Conservation (phyloP, 805 yeast genomes). For the Myxozyma nipponensis region DNA sequence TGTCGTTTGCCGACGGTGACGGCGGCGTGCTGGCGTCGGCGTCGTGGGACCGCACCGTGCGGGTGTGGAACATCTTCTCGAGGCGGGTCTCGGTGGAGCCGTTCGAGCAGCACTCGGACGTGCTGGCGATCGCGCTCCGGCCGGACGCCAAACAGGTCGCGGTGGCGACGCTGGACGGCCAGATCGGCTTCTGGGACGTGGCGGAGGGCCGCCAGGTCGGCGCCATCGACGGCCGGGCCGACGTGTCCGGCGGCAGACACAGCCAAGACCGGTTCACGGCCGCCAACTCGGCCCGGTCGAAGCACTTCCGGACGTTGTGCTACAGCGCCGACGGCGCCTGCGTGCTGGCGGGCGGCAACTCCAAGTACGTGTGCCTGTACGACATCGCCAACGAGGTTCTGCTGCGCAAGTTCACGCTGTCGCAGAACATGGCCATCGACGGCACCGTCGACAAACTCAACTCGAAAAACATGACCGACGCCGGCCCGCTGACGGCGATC, state of each 20-base stretch:
- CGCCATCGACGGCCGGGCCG: constrained; percentile 78
- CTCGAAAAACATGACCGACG: constrained; percentile 80
- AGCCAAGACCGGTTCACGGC: constrained; percentile 76
- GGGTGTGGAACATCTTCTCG: constrained; percentile 90
- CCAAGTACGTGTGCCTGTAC: constrained; percentile 85
- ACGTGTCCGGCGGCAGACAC: constrained; percentile 82
- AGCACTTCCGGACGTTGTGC: constrained; percentile 71
- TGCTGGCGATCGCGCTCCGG: constrained; percentile 72
- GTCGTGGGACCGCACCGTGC: constrained; percentile 92
- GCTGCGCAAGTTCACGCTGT: constrained; percentile 74
- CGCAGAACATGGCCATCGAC: constrained; percentile 83
- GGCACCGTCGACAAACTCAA: constrained; percentile 81
- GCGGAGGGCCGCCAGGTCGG: constrained; percentile 77
- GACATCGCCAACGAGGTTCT: constrained; percentile 86
- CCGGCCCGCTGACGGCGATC: constrained; percentile 75
- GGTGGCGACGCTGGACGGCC: constrained; percentile 84
- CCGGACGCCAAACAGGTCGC: constrained; percentile 93
- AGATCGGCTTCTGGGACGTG: constrained; percentile 75
- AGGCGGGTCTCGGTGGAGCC: constrained; percentile 89
- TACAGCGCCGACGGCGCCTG: constrained; percentile 88
- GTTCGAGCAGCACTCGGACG: constrained; percentile 78
- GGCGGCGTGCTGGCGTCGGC: constrained; percentile 78
- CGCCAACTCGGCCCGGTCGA: constrained; percentile 76
- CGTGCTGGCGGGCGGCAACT: constrained; percentile 89
- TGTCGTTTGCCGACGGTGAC: constrained; percentile 81